phyloP scores from a whole-genome alignment of 495 filamentous ascomycete genomes.

The Mytilinidion resinicola region DNA sequence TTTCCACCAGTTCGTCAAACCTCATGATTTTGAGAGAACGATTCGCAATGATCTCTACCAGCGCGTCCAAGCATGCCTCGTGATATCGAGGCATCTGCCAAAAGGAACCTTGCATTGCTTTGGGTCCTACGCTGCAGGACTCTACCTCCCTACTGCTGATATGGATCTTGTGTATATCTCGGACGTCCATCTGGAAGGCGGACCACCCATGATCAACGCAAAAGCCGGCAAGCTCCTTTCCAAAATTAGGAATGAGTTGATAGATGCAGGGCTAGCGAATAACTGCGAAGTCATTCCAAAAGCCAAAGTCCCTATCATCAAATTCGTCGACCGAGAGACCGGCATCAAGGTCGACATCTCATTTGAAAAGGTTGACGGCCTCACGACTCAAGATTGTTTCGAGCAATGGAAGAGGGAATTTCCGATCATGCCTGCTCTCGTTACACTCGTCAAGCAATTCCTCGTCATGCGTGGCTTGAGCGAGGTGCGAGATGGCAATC shows the following conservation, averaged over 20 bases:
- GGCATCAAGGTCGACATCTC: constrained; percentile 80
- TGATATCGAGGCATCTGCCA: constrained; percentile 37
- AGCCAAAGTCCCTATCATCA: constrained; percentile 89
- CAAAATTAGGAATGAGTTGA: constrained; percentile 41
- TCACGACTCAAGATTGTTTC: constrained; percentile 74
- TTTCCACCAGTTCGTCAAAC: constrained; percentile 77
- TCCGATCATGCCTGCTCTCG: constrained; percentile 75
- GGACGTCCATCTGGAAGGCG: constrained; percentile 44
- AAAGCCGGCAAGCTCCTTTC: constrained; percentile 40
- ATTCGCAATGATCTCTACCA: constrained; percentile 67
- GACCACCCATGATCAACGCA: constrained; percentile 1
- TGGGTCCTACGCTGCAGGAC: constrained; percentile 82
- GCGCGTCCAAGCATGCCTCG: constrained; percentile 51
- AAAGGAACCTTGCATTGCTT: constrained; percentile 63
- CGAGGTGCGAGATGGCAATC: constrained; percentile 79
- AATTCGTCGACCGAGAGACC: constrained; percentile 70
- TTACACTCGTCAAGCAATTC: constrained; percentile 86
- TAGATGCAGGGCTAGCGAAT: constrained; percentile 38
- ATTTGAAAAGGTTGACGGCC: constrained; percentile 82
- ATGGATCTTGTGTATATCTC: constrained; percentile 90
- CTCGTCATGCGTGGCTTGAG: constrained; percentile 82
- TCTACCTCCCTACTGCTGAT: constrained; percentile 87
- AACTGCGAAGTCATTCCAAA: constrained; percentile 51
- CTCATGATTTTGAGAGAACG: constrained; percentile 65
- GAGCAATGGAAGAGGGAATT: constrained; percentile 66